Evolutionary conservation across 106 monocot species (phyloP), one percentile per base, ranked within the genome.

Genomic region (Allium sativum): DNA sequence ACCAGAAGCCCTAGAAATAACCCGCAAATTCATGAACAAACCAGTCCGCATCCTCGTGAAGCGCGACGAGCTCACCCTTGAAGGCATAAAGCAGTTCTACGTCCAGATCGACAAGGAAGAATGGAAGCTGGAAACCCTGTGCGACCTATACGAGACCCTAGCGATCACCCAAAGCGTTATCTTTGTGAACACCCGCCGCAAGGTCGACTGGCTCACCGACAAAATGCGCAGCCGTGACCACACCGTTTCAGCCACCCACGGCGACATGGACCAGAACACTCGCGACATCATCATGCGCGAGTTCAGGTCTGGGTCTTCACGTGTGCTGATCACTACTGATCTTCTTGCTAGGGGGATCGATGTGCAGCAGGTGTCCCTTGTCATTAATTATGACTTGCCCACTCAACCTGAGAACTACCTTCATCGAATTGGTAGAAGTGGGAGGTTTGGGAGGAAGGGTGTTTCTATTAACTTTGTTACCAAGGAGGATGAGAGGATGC

Each of bases 271-370:
- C 45, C 76, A 76, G 69, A 76, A 76, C 10, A 55, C 68, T 9
- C 46, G 81, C 13, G 81, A 81, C 45, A 73, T 76, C 52, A 76
- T 76, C 42, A 77, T 82, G 76, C 50, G 73, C 4, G 77, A 73
- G 48, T 77, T 80, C 42, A 48, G 70, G 15, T 75, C 80, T 18
- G 75, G 75, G 7, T 67, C 70, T 31, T 74, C 74, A 11, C 61
- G 74, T 20, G 75, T 80, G 42, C 62, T 80, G 15, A 75, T 80
- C 48, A 74, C 80, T 1, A 80, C 80, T 47, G 80, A 79, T 61
- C 61, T 79, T 12, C 66, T 84, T 46, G 83, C 83, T 17, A 70
- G 83, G 21, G 83, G 84, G 21, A 84, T 84, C 45, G 84, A 84
- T 74, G 80, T 80, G 40, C 74, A 80, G 67, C 80, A 74, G 21